These are phyloP conservation scores for Nothophoma quercina DNA, from an alignment of 2,329 filamentous ascomycete genomes.

Conservation along the genomic window DNA sequence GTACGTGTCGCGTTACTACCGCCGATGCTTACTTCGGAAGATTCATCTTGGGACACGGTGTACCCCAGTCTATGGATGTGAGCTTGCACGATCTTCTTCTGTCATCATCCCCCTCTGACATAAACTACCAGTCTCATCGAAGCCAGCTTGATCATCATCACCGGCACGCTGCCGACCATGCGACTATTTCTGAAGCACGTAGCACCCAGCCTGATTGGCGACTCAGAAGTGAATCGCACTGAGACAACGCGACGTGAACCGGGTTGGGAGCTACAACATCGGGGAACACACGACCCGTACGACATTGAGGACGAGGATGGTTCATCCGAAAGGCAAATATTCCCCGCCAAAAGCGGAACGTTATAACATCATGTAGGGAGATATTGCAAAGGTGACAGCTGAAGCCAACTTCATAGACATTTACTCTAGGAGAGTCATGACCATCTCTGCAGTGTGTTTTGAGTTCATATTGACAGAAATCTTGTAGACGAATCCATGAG, in stretches of 20 bases:
- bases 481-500: too few relatives aligned
- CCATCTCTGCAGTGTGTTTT: too few relatives aligned
- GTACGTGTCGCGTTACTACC: slow-evolving; percentile 20
- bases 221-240: not conserved
- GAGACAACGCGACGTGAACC: not conserved
- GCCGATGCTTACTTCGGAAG: slow-evolving; percentile 20
- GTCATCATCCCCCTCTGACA: not conserved
- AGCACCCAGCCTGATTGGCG: slow-evolving; percentile 30
- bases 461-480: too few relatives aligned
- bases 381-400: too few relatives aligned
- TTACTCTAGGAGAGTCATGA: too few relatives aligned
- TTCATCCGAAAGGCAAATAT: slow-evolving; percentile 11
- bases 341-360: not conserved
- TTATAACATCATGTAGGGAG: too few relatives aligned
- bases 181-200: slow-evolving; percentile 51
- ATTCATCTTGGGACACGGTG: slow-evolving; percentile 20
- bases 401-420: too few relatives aligned
- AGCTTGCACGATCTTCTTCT: not conserved
- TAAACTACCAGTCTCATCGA: slow-evolving; percentile 45
- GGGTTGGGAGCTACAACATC: slow-evolving; percentile 16
- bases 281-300: slow-evolving; percentile 10
- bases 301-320: slow-evolving; percentile 11
- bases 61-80: slow-evolving; percentile 25
- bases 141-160: slow-evolving; percentile 52
- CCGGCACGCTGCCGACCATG: slow-evolving; percentile 51